Evolutionary conservation across 768 basidiomycete genomes (phyloP).

Genomic region (Cantharellus cinnabarinus): DNA sequence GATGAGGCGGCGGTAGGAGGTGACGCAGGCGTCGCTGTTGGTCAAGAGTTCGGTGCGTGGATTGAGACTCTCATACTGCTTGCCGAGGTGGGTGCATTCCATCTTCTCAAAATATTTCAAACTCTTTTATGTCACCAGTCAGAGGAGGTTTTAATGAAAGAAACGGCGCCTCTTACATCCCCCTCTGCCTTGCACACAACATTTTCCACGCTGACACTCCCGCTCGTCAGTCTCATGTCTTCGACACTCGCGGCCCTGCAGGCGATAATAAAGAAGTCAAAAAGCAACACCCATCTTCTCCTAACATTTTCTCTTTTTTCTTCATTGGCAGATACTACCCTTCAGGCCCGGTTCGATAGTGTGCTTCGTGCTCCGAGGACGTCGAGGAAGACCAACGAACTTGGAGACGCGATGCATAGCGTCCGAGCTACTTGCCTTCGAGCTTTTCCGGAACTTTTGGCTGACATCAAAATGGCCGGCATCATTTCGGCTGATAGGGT

Average conservation of each 20-base stretch:
- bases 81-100: slow-evolving; percentile 31
- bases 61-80: slow-evolving; percentile 42
- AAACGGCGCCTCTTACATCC: slow-evolving; percentile 40
- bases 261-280: slow-evolving; percentile 32
- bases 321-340: slow-evolving; percentile 41
- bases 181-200: slow-evolving; percentile 33
- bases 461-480: slow-evolving; percentile 50
- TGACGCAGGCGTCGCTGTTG: slow-evolving; percentile 36
- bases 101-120: background rate
- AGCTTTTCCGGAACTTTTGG: slow-evolving; percentile 69
- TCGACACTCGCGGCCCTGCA: slow-evolving; percentile 43
- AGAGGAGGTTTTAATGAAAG: slow-evolving; percentile 43
- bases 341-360: slow-evolving; percentile 12
- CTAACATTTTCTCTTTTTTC: slow-evolving; percentile 58
- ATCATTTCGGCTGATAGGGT: slow-evolving; percentile 23
- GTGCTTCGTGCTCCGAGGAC: slow-evolving; percentile 24
- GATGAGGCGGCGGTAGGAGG: slow-evolving; percentile 25
- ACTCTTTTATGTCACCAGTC: slow-evolving; percentile 21
- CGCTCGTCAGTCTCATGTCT: slow-evolving; percentile 44
- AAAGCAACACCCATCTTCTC: slow-evolving; percentile 26
- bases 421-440: slow-evolving; percentile 51
- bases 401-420: slow-evolving; percentile 46
- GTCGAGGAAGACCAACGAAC: slow-evolving; percentile 43
- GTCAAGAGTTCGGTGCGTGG: slow-evolving; percentile 54
- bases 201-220: slow-evolving; percentile 39